A percentile compares a stretch with the other conserved stretches of the same genome.
phyloP scores from a whole-genome alignment of 2,329 filamentous ascomycete species.

The Penicillium olsonii region DNA sequence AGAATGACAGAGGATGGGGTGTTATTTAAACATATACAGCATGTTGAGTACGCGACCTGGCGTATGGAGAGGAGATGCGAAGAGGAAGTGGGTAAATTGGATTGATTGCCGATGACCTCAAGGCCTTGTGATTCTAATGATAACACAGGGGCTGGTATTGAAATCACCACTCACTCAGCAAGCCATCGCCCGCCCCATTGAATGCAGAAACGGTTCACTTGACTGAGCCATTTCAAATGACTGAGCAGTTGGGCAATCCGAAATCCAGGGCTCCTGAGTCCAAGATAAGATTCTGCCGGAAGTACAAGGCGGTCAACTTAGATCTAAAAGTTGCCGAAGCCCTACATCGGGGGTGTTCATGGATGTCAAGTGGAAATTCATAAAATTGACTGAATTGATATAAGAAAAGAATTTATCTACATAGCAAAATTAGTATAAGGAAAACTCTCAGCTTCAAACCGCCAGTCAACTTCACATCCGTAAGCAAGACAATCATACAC shows the following conservation, averaged over 20 bases:
- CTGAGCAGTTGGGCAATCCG: no score
- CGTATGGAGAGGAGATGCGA: not conserved
- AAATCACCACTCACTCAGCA: not conserved
- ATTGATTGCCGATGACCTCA: not conserved
- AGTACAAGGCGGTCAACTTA: no score
- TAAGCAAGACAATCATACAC: conserved; percentile 21
- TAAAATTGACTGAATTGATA: not conserved
- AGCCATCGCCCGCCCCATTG: not conserved
- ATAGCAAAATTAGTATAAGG: not conserved
- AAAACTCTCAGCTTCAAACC: not conserved
- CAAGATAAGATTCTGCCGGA: no score
- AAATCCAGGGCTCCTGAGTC: no score
- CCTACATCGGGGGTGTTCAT: no score
- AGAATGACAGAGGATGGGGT: conserved; percentile 8
- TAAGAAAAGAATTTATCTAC: conserved; percentile 4
- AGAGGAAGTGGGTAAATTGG: conserved; percentile 8
- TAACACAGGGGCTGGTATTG: not conserved
- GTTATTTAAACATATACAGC: conserved; percentile 21
- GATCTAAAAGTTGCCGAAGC: no score
- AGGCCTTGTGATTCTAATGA: not conserved
- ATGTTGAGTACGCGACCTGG: conserved; percentile 16
- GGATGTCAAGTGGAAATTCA: not conserved
- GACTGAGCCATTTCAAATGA: no score
- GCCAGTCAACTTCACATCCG: conserved; percentile 8
- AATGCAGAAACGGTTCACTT: no score